phyloP scores from a whole-genome alignment of 345 rosid species.

The Aegle marmelos region DNA sequence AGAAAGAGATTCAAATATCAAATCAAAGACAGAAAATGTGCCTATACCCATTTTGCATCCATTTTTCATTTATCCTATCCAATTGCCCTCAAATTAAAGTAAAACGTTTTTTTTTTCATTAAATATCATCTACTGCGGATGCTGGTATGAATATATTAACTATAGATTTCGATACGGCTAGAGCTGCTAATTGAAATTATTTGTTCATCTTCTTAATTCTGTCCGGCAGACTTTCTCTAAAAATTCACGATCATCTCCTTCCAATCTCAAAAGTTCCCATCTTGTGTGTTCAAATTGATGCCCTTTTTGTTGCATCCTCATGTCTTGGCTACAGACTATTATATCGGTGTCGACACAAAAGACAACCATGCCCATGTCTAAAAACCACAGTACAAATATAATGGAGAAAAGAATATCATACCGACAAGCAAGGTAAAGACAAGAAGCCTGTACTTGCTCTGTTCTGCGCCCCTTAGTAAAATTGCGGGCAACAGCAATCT shows the following conservation, averaged over 20 bases:
- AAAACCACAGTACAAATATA: not conserved
- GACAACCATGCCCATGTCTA: not conserved
- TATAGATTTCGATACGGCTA: not conserved
- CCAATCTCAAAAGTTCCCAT: not conserved
- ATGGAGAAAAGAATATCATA: slow-evolving; percentile 28
- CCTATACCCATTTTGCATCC: not conserved
- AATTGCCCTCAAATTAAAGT: not conserved
- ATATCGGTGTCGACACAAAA: not conserved
- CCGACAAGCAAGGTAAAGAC: slow-evolving; percentile 94
- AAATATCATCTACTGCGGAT: not conserved
- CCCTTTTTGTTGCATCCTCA: not conserved
- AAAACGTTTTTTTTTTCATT: not conserved
- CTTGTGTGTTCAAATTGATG: not conserved
- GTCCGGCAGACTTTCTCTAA: not conserved
- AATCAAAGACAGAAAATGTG: not conserved
- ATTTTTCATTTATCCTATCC: not conserved
- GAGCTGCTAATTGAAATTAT: not conserved
- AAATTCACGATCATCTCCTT: not conserved
- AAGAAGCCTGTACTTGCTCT: slow-evolving; percentile 79
- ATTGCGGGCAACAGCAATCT: slow-evolving; percentile 75
- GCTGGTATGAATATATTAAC: not conserved
- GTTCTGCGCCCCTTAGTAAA: slow-evolving; percentile 84
- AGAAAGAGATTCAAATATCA: not conserved
- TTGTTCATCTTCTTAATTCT: not conserved
- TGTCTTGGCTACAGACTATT: not conserved